Evolutionary conservation across 495 filamentous ascomycete species (phyloP).

Genomic region (Lasiosphaeris hirsuta): DNA sequence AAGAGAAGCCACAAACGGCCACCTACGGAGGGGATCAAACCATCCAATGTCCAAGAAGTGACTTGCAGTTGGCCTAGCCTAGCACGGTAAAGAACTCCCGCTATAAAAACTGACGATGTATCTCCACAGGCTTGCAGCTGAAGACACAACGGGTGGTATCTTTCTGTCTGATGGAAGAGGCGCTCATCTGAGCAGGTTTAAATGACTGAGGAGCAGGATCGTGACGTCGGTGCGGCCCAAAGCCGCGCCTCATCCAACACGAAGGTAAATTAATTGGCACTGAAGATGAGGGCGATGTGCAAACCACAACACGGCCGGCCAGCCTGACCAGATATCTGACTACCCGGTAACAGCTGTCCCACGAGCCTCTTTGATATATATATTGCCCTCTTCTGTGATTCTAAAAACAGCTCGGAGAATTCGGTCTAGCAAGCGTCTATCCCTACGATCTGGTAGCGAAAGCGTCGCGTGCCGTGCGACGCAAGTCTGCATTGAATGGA

Average conservation of each 20-base stretch:
- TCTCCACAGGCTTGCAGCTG: background rate
- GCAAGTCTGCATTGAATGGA: too few species aligned
- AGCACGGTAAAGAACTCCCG: conserved; percentile 2
- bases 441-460: conserved; percentile 11
- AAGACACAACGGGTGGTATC: background rate
- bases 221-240: background rate
- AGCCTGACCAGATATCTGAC: background rate
- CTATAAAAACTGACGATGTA: background rate
- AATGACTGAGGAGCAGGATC: background rate
- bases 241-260: too few species aligned
- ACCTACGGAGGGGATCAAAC: background rate
- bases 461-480: background rate
- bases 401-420: conserved; percentile 16
- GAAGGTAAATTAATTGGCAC: conserved; percentile 10
- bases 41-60: background rate
- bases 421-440: conserved; percentile 1
- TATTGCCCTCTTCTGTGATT: conserved; percentile 3
- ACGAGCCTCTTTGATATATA: background rate
- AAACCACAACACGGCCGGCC: too few species aligned
- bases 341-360: background rate
- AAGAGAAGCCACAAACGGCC: conserved; percentile 16
- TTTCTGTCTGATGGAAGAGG: too few species aligned
- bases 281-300: background rate
- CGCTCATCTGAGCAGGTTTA: too few species aligned
- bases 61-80: conserved; percentile 7